Percentiles rank a stretch among this genome's conserved stretches.
phyloP scores from a whole-genome alignment of 352 stramenopile genomes.

The Pythium volutum region DNA sequence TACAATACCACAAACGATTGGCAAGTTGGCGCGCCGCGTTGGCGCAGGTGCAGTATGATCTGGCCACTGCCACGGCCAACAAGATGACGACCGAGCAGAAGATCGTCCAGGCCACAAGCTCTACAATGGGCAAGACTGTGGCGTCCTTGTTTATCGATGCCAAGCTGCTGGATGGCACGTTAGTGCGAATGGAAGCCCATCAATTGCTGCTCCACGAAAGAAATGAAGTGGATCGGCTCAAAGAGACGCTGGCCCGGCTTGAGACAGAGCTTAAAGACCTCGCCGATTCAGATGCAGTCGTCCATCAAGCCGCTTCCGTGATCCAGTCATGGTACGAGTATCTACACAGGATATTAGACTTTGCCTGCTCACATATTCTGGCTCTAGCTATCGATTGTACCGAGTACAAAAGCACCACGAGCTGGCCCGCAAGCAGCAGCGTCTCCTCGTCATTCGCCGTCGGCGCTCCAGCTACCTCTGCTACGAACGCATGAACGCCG shows the following conservation, averaged over 20 bases:
- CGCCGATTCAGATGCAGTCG: conserved; percentile 19
- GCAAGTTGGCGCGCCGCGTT: conserved; percentile 19
- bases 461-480: conserved; percentile 36
- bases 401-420: conserved; percentile 14
- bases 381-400: conserved; percentile 26
- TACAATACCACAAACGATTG: conserved; percentile 27
- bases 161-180: conserved; percentile 27
- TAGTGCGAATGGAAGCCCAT: conserved; percentile 31
- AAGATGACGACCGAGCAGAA: conserved; percentile 21
- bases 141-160: conserved; percentile 23
- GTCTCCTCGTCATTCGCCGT: conserved; percentile 12
- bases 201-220: conserved; percentile 35
- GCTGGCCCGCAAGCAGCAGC: conserved; percentile 10
- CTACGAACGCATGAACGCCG: conserved; percentile 40
- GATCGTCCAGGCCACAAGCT: conserved; percentile 3
- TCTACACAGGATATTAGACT: background rate
- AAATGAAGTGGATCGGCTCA: conserved; percentile 30
- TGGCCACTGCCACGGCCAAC: conserved; percentile 14
- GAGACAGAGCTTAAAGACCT: conserved; percentile 18
- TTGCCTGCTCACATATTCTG: background rate
- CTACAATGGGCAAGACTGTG: background rate
- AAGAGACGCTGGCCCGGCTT: conserved; percentile 6
- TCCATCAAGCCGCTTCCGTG: conserved; percentile 26
- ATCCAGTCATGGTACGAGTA: conserved; percentile 35
- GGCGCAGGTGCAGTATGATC: conserved; percentile 19